phyloP scores from a whole-genome alignment of 257 asterid species.

The Linderniella brevidens region DNA sequence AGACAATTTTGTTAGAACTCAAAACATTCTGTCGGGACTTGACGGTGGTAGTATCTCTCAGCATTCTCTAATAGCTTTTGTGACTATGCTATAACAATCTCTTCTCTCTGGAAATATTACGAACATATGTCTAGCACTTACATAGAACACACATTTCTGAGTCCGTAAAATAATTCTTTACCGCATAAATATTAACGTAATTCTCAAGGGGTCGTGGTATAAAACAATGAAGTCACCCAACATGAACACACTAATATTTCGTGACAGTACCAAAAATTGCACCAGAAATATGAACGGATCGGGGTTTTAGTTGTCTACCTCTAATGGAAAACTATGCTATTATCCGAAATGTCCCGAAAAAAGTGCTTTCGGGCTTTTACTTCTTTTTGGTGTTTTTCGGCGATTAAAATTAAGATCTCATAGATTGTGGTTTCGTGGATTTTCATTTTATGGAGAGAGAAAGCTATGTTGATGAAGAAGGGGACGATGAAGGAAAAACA shows the following conservation, averaged over 20 bases:
- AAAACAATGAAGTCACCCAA: too few species aligned
- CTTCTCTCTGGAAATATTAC: conserved; percentile 24
- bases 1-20: conserved; percentile 16
- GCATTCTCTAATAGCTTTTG: conserved; percentile 54
- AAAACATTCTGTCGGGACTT: conserved; percentile 52
- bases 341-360: not conserved
- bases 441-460: too few species aligned
- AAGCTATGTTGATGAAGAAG: too few species aligned
- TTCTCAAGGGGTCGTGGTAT: not conserved
- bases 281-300: not conserved
- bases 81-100: conserved; percentile 20
- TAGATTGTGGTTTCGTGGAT: too few species aligned
- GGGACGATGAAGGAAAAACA: too few species aligned
- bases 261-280: not conserved
- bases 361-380: too few species aligned
- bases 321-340: not conserved
- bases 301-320: not conserved
- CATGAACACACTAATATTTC: too few species aligned
- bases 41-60: conserved; percentile 47
- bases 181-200: too few species aligned
- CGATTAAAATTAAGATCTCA: too few species aligned
- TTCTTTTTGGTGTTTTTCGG: too few species aligned
- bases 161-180: too few species aligned
- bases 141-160: too few species aligned
- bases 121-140: not conserved